Conservation (phyloP, 495 filamentous ascomycete genomes). For the Podospora australis region DNA sequence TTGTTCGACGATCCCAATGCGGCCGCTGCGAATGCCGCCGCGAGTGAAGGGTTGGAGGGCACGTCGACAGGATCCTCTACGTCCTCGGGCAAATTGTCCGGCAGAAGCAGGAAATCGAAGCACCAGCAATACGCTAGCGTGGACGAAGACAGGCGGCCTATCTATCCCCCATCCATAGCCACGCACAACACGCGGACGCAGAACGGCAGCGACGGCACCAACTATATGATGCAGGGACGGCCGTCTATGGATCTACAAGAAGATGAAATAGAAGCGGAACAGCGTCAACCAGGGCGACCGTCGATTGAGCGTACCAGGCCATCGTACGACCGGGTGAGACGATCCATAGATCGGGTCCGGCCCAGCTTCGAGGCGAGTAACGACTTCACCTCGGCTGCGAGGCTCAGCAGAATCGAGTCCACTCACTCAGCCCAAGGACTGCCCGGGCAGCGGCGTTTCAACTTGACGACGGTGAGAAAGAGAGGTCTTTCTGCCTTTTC, state of each 20-base stretch:
- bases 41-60: conserved; percentile 22
- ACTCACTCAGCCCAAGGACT: conserved; percentile 41
- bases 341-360: conserved; percentile 66
- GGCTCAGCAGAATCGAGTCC: conserved; percentile 77
- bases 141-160: conserved; percentile 78
- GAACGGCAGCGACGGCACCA: conserved; percentile 89
- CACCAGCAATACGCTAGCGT: conserved; percentile 53
- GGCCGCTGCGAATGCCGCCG: conserved; percentile 4
- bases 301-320: conserved; percentile 66
- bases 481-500: conserved; percentile 32
- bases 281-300: conserved; percentile 37
- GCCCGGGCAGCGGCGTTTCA: conserved; percentile 24
- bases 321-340: conserved; percentile 70
- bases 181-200: conserved; percentile 80
- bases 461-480: conserved; percentile 27
- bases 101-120: conserved; percentile 40
- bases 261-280: conserved; percentile 14
- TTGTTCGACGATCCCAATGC: conserved; percentile 50
- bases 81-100: conserved; percentile 20
- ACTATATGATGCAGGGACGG: conserved; percentile 66
- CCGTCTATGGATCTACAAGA: conserved; percentile 30
- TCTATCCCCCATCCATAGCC: conserved; percentile 82
- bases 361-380: conserved; percentile 77
- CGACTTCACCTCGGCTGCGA: conserved; percentile 84
- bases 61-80: conserved; percentile 39